Base-by-base conservation (phyloP, 768 basidiomycete genomes). In the Mycena albidolilacea region DNA sequence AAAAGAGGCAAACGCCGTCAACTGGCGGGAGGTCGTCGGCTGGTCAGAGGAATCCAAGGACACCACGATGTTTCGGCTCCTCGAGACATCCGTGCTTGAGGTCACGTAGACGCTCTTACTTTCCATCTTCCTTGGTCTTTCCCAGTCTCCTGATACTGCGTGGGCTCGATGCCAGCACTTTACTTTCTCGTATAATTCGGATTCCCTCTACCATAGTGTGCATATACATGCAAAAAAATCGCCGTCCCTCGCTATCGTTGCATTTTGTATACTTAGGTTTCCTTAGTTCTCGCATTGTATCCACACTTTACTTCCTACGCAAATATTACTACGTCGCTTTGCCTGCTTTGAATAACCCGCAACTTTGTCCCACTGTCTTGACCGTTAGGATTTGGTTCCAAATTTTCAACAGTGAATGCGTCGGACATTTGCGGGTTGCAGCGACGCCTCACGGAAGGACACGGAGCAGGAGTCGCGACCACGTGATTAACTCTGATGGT, bases 31-130 rank as follows among this genome's bases (percentile, higher is more conserved):
- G 78, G 82, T 91, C 50, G 89, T 95, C 57, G 92, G 91, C 30
- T 96, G 93, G 92, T 90, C 91, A 10, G 95, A 96, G 81, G 88
- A 91, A 78, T 91, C 91, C 67, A 95, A 94, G 80, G 94, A 95
- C 73, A 78, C 90, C 21, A 84, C 87, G 17, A 83, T 91, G 80
- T 95, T 96, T 84, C 90, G 95, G 37, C 89, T 96, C 60, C 81
- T 96, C 78, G 95, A 96, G 82, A 91, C 90, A 15, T 92, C 93
- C 5, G 86, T 95, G 48, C 85, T 95, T 77, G 95, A 96, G 84
- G 74, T 75, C 37, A 75, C 74, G 23, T 75, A 72, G 71, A 55
- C 38, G 23, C 57, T 44, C 46, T 35, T 21, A 11, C 5, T 57
- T 41, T 17, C 43, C 23, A n/a, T 1, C 12, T 63, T 57, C 8